Evolutionary conservation across 768 basidiomycete genomes (phyloP), one percentile per base, ranked within the genome.

Genomic region (Agaricus subrufescens): DNA sequence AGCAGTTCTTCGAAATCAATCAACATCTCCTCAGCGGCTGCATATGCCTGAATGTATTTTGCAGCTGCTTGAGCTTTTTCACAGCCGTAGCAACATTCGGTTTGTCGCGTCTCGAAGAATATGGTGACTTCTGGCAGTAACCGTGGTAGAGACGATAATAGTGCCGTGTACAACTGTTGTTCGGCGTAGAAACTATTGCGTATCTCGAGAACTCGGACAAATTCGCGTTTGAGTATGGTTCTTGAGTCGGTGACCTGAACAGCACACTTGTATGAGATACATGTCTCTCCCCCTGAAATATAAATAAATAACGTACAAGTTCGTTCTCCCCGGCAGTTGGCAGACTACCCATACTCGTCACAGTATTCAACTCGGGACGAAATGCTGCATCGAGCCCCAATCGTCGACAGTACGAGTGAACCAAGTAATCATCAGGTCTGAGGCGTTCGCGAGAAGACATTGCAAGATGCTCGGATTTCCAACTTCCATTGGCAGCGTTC

Each of bases 101-200:
- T 56, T 27, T 50, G 55, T 26, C 55, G 55, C 55, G 50, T 56
- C 43, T 56, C 55, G 34, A 45, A 56, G 23, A 50, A 56, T 45
- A 56, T 50, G 31, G 42, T 56, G 40, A 50, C 49, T 27, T 50
- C 55, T 3, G 55, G 48, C 34, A 48, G 38, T n/a, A 56, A 30
- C 10, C 40, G 25, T 43, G 40, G 30, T n/a, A 44, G 55, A 37
- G 31, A 45, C 26, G 48, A 50, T 38, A 56, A 39, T 4, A 56
- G 47, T 29, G 48, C 55, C 12, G 29, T 45, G 29, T 50, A 50
- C 11, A 56, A 34, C 19, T 46, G 55, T 27, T 56, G 42, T 14
- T 56, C 55, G 15, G 49, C 55, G 11, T 50, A 56, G 25, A 56
- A 56, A 19, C 55, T 56, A 6, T 56, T 56, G 30, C 55, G 55